Evolutionary conservation across 352 stramenopile genomes (phyloP).

Genomic region (Globisporangium spiculum): DNA sequence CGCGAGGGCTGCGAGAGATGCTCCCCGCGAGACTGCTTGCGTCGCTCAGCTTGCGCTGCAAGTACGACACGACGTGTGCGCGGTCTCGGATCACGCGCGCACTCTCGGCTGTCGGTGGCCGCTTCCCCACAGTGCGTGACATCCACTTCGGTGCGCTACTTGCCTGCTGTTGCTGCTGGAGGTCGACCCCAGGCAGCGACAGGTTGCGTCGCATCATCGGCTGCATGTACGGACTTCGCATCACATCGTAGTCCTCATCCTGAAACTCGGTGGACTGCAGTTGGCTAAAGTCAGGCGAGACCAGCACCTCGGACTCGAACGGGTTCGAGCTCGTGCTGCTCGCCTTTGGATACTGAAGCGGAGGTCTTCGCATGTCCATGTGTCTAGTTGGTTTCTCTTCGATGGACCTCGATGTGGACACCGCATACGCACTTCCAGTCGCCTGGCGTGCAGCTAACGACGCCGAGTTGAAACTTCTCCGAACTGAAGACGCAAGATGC

Average conservation of each 20-base stretch:
- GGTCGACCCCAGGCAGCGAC: slow-evolving; percentile 30
- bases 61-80: slow-evolving; percentile 83
- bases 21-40: slow-evolving; percentile 68
- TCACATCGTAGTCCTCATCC: slow-evolving; percentile 17
- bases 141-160: slow-evolving; percentile 13
- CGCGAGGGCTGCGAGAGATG: slow-evolving; percentile 53
- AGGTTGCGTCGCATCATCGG: slow-evolving; percentile 37
- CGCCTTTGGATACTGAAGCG: slow-evolving; percentile 7
- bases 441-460: not conserved
- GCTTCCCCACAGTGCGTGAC: slow-evolving; percentile 15
- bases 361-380: slow-evolving; percentile 12
- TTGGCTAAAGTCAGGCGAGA: slow-evolving; percentile 23
- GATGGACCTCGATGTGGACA: not conserved
- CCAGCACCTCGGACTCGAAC: slow-evolving; percentile 12
- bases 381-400: slow-evolving; percentile 1
- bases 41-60: slow-evolving; percentile 83
- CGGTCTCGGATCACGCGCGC: slow-evolving; percentile 78
- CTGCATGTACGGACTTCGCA: slow-evolving; percentile 17
- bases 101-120: slow-evolving; percentile 31
- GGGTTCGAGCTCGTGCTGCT: slow-evolving; percentile 16
- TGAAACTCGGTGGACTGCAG: slow-evolving; percentile 15
- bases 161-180: slow-evolving; percentile 16
- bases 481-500: not conserved
- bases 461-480: not conserved
- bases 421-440: not conserved